Evolutionary conservation across 345 rosid species (phyloP), one percentile per base, ranked within the genome.

Genomic region (Ceriops decandra): DNA sequence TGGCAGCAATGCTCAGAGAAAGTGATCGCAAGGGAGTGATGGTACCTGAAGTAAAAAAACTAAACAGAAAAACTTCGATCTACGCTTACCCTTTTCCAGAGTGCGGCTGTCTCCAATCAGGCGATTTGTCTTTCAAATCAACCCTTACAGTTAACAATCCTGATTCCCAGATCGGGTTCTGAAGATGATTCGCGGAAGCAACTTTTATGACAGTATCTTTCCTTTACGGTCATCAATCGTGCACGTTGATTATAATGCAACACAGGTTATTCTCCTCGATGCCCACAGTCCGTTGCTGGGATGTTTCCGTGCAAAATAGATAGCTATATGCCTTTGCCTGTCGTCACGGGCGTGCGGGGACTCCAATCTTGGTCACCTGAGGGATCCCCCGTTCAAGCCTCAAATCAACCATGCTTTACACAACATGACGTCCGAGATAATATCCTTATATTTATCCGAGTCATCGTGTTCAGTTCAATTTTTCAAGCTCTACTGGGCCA

Each of bases 21-120:
- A 93, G 89, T 57, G 96, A 93, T 70, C 87, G 91, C 49, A 91
- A 89, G 69, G 97, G 95, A 65, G 76, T 86, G 74, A 83, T 86
- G 78, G 88, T 93, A 60, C 98, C 98, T 4, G 85, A 90, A 72
- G 76, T 91, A 5, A 81, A 80, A 62, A 93, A 89, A 78, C 80
- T 91, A 79, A 91, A 89, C 85, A 76, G 98, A 30, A 89, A 93
- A 76, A 91, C 92, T 70, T 88, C 97, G 6, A 81, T 93, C 72
- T 91, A 93, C 79, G 78, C 86, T 0, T 91, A 82, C 68, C 98
- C 97, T 60, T 86, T 90, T 77, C 95, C 98, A 1, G 98, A 91
- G 73, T 89, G 97, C 38, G 80, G 82, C 24, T 93, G 97, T 73
- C 88, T 93, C 53, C 91, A 77, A 51, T 73, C 85, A 7, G 69